A percentile compares a stretch with the other conserved stretches of the same genome.
Conservation (phyloP, 495 filamentous ascomycete genomes). For the Talaromyces stipitatus region DNA sequence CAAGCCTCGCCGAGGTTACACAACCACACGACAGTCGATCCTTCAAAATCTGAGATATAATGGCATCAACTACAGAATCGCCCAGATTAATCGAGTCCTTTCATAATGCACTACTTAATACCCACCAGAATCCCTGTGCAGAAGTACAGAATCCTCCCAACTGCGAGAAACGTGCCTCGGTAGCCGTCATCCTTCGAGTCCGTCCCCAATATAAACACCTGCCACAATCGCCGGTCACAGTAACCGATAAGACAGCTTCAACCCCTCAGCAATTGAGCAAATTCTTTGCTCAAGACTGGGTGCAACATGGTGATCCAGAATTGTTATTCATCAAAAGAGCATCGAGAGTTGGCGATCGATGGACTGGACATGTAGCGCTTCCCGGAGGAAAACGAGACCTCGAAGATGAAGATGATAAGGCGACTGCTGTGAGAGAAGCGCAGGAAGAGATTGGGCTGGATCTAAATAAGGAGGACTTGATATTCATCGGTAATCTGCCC, state of each 20-base stretch:
- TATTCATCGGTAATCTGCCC: conserved; percentile 60
- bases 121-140: conserved; percentile 50
- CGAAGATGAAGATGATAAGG: conserved; percentile 56
- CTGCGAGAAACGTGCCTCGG: conserved; percentile 62
- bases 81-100: conserved; percentile 17
- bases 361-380: conserved; percentile 69
- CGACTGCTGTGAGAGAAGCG: conserved; percentile 61
- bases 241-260: conserved; percentile 21
- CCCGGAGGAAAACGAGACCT: conserved; percentile 69
- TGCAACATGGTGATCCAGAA: conserved; percentile 66
- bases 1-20: neutral
- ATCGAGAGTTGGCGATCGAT: conserved; percentile 61
- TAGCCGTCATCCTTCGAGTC: conserved; percentile 64
- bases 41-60: neutral
- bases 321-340: conserved; percentile 73
- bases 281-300: conserved; percentile 68
- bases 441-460: conserved; percentile 66
- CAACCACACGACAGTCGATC: neutral
- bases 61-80: neutral
- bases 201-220: conserved; percentile 52
- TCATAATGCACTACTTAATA: conserved; percentile 40
- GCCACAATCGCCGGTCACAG: conserved; percentile 29
- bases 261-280: conserved; percentile 38
- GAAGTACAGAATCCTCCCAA: conserved; percentile 54
- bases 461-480: conserved; percentile 45